These are phyloP conservation scores for Fusarium sp. DNA, from an alignment of 2,329 filamentous ascomycete species.

Conservation along the genomic window DNA sequence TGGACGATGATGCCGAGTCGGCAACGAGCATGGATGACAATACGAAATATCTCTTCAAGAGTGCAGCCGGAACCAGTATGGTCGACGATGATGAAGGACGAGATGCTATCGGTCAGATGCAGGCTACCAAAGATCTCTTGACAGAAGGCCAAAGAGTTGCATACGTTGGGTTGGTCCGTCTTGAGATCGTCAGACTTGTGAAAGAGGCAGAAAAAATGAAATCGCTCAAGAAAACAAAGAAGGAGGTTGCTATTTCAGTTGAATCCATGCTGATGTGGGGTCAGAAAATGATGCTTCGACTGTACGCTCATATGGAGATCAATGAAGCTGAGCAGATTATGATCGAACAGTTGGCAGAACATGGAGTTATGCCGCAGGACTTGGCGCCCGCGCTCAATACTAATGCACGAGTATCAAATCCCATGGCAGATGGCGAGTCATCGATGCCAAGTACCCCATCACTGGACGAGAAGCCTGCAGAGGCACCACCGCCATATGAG, in stretches of 20 bases:
- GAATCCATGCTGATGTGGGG: slow-evolving; percentile 95
- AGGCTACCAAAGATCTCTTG: slow-evolving; percentile 93
- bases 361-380: slow-evolving; percentile 87
- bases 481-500: slow-evolving; percentile 68
- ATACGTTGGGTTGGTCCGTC: slow-evolving; percentile 88
- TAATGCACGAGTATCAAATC: slow-evolving; percentile 92
- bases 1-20: slow-evolving; percentile 94
- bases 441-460: slow-evolving; percentile 35
- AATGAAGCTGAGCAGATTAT: slow-evolving; percentile 91
- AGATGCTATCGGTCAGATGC: slow-evolving; percentile 88
- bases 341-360: slow-evolving; percentile 95
- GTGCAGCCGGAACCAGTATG: slow-evolving; percentile 66
- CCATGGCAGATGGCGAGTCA: slow-evolving; percentile 68
- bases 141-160: slow-evolving; percentile 96
- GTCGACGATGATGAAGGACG: slow-evolving; percentile 82
- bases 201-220: slow-evolving; percentile 72
- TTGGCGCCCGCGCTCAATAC: slow-evolving; percentile 88
- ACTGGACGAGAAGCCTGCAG: slow-evolving; percentile 57
- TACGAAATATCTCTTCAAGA: slow-evolving; percentile 93
- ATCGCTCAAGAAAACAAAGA: slow-evolving; percentile 73
- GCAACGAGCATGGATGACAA: slow-evolving; percentile 97
- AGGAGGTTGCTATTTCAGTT: slow-evolving; percentile 71
- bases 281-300: slow-evolving; percentile 95
- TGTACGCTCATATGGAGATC: slow-evolving; percentile 98
- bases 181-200: slow-evolving; percentile 82